Evolutionary conservation across 345 rosid genomes (phyloP).

Genomic region (Arabis alpina): DNA sequence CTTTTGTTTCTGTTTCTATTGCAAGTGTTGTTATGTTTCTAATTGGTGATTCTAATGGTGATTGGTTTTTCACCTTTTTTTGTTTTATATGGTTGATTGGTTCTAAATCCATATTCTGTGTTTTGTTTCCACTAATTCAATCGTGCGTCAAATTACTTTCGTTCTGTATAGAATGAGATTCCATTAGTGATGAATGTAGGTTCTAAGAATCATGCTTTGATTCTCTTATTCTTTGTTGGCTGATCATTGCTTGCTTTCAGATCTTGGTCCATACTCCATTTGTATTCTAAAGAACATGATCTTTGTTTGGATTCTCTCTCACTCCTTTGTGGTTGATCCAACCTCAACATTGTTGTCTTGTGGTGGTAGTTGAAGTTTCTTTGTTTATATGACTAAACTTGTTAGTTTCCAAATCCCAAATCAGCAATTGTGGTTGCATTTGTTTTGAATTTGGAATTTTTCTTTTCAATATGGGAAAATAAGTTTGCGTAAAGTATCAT

Average conservation of each 20-base stretch:
- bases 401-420: not conserved
- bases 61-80: constrained; percentile 25
- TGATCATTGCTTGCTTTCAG: constrained; percentile 27
- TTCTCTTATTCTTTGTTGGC: constrained; percentile 22
- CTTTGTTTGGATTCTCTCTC: constrained; percentile 19
- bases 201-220: constrained; percentile 33
- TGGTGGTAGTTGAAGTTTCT: constrained; percentile 25
- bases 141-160: constrained; percentile 25
- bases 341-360: constrained; percentile 32
- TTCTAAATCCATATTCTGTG: constrained; percentile 31
- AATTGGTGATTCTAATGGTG: constrained; percentile 32
- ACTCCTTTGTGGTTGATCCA: constrained; percentile 12
- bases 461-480: constrained; percentile 5
- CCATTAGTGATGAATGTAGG: constrained; percentile 32
- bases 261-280: constrained; percentile 2
- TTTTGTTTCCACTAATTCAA: constrained; percentile 19
- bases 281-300: constrained; percentile 5
- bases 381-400: not conserved
- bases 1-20: not conserved
- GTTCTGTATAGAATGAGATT: constrained; percentile 38
- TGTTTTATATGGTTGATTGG: constrained; percentile 29
- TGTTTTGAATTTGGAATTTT: constrained; percentile 5
- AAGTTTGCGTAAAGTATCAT: constrained; percentile 19
- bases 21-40: not conserved
- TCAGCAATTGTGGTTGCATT: not conserved